A percentile compares a stretch with the other conserved stretches of the same genome.
phyloP scores from a whole-genome alignment of 176 grass and related monocot genomes.

The Urochloa ruziziensis region DNA sequence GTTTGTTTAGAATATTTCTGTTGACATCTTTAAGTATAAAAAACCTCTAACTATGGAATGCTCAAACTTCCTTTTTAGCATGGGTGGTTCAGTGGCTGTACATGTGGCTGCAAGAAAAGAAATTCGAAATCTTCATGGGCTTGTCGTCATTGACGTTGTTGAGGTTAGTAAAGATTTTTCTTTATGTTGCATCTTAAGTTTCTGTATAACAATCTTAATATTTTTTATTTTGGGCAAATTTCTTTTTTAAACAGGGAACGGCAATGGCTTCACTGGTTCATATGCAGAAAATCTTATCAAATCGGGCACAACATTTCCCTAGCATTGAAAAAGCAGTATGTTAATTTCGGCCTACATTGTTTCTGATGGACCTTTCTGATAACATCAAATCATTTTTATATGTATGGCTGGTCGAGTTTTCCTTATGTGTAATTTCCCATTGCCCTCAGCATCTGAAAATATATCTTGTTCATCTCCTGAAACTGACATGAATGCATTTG shows the following conservation, averaged over 20 bases:
- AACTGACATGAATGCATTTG: constrained; percentile 1
- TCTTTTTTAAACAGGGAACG: constrained; percentile 64
- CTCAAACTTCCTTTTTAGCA: constrained; percentile 42
- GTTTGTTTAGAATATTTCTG: constrained; percentile 4
- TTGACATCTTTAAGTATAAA: background rate
- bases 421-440: background rate
- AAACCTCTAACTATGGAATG: background rate
- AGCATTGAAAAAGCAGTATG: constrained; percentile 91
- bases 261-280: constrained; percentile 92
- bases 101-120: constrained; percentile 84
- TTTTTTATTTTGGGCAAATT: constrained; percentile 8
- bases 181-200: background rate
- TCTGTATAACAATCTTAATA: background rate
- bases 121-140: constrained; percentile 70
- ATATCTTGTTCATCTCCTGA: background rate
- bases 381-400: constrained; percentile 24
- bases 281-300: constrained; percentile 95
- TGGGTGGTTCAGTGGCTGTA: constrained; percentile 95
- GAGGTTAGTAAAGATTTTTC: constrained; percentile 66
- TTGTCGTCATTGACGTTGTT: constrained; percentile 95
- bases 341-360: constrained; percentile 14
- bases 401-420: no score
- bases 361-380: background rate
- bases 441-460: background rate
- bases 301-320: constrained; percentile 73